Evolutionary conservation across 1,284 basidiomycete species (phyloP).

Genomic region (Cutaneotrichosporon daszewskae): DNA sequence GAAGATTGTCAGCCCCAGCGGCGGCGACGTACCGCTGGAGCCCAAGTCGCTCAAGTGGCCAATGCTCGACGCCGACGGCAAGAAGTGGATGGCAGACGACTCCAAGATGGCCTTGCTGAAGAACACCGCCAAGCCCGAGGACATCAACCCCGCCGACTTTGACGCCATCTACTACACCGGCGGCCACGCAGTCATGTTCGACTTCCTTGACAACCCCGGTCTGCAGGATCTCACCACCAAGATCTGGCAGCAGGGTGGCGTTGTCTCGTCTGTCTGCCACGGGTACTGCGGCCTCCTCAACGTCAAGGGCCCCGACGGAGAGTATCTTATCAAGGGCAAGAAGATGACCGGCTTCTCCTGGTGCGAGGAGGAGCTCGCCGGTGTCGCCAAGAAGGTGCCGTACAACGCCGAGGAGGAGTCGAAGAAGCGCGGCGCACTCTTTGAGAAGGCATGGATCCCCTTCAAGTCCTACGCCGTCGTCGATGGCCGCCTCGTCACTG

Average conservation of each 20-base stretch:
- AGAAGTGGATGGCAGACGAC: slow-evolving; percentile 14
- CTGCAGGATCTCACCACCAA: slow-evolving; percentile 15
- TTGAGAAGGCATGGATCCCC: slow-evolving; percentile 8
- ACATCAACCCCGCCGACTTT: slow-evolving; percentile 12
- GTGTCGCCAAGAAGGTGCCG: slow-evolving; percentile 15
- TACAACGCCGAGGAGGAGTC: slow-evolving; percentile 14
- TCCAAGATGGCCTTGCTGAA: slow-evolving; percentile 14
- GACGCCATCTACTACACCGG: slow-evolving; percentile 13
- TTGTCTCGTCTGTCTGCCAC: slow-evolving; percentile 19
- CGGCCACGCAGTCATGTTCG: slow-evolving; percentile 20
- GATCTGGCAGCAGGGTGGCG: slow-evolving; percentile 15
- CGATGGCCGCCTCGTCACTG: slow-evolving; percentile 18
- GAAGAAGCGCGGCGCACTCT: slow-evolving; percentile 11
- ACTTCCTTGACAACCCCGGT: slow-evolving; percentile 14
- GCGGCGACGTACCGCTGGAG: too few species aligned
- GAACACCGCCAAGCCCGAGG: slow-evolving; percentile 13
- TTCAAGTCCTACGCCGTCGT: slow-evolving; percentile 17
- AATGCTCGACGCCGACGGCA: background rate
- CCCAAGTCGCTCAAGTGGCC: slow-evolving; percentile 16
- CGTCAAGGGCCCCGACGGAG: background rate
- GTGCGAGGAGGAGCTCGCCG: slow-evolving; percentile 17
- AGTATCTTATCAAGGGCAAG: slow-evolving; percentile 14
- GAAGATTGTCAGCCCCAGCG: slow-evolving; percentile 20
- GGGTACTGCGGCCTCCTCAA: slow-evolving; percentile 13
- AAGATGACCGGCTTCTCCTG: slow-evolving; percentile 20